Evolutionary conservation across 768 basidiomycete genomes (phyloP), one percentile per base, ranked within the genome.

Genomic region (Peribolospora kevripleyi): DNA sequence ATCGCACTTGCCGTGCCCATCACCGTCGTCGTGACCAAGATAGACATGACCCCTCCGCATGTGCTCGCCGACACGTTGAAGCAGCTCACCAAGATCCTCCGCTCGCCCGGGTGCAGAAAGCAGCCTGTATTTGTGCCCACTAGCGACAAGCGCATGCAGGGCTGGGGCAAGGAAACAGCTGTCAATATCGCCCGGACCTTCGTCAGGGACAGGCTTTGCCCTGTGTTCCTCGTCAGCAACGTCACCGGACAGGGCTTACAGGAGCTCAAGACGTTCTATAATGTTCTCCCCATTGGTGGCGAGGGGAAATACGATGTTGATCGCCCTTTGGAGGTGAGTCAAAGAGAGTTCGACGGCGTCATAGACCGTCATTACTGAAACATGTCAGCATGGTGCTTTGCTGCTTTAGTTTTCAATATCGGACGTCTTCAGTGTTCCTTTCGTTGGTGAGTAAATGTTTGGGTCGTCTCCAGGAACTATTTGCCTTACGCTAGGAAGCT

Each of bases 21-120:
- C 25, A 78, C 86, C 7, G 82, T 90, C 48, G 87, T 86, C 66
- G 81, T 97, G 56, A 95, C 91, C 3, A 97, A 97, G 75, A 83
- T 93, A 62, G 93, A 97, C 66, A 95, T 93, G 91, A 95, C 91
- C 0, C 93, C 93, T 5, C 74, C 81, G 8, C 84, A 91, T 59
- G 80, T 90, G 41, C 75, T 88, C 50, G 78, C 77, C n/a, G 83
- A 91, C 67, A 97, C 90, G 0, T 73, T 83, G 48, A 85, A 83
- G 63, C 90, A 95, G 70, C 81, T 95, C 0, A 75, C 78, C 7
- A 98, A 93, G 71, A 86, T 95, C 46, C 68, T 97, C 56, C 80
- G 76, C 65, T 85, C 83, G 60, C 93, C 90, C 7, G 91, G 91
- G 7, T 95, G 90, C 71, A 62, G 70, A 14, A 66, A 68, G 51